These are phyloP conservation scores for Mycena latifolia DNA, from an alignment of 768 basidiomycete genomes.

Conservation along the genomic window DNA sequence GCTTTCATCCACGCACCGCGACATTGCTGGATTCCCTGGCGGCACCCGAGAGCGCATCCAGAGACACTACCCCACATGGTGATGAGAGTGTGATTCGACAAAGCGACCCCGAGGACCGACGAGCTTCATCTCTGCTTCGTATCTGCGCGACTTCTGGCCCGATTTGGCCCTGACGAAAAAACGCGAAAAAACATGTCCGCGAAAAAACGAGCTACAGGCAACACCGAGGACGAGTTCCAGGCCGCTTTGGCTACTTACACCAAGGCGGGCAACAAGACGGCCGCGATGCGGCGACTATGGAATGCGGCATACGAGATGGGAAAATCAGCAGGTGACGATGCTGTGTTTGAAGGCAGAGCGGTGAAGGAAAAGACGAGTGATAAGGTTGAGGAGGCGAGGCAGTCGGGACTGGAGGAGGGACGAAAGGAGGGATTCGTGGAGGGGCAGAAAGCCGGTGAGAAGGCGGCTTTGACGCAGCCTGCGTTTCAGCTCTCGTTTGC, in stretches of 20 bases:
- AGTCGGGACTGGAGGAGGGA: conserved; percentile 1
- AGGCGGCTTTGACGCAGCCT: not conserved
- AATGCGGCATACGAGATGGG: conserved; percentile 6
- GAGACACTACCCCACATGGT: conserved; percentile 15
- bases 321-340: not conserved
- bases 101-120: not conserved
- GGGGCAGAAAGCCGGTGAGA: conserved; percentile 5
- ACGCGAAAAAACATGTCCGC: conserved; percentile 1
- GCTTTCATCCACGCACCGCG: conserved; percentile 10
- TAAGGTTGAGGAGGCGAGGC: not conserved
- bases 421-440: not conserved
- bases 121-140: not conserved
- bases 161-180: too few species aligned
- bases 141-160: not conserved
- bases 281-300: conserved; percentile 12
- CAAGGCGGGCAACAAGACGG: conserved; percentile 16
- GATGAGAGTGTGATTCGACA: conserved; percentile 6
- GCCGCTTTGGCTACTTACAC: too few species aligned
- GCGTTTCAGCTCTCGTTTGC: conserved; percentile 1
- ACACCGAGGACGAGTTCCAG: too few species aligned
- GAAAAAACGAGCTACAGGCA: conserved; percentile 6
- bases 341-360: not conserved
- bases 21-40: too few species aligned
- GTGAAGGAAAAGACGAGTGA: not conserved
- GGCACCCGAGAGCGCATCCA: not conserved